These are phyloP conservation scores for Globisporangium okanoganense DNA, from an alignment of 352 stramenopile genomes.

Conservation along the genomic window DNA sequence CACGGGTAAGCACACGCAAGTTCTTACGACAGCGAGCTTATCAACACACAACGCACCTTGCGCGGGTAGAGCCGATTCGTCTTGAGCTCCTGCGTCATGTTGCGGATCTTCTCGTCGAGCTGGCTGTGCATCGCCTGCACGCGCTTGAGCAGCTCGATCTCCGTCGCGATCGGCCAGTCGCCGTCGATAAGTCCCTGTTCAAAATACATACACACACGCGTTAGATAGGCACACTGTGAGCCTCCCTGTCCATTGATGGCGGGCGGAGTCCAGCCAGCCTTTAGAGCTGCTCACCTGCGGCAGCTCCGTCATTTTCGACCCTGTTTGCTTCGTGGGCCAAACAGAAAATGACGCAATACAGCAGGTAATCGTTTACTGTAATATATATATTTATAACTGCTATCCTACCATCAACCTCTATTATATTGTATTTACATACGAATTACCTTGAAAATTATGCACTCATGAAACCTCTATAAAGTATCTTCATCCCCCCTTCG, in stretches of 20 bases:
- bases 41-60: constrained; percentile 16
- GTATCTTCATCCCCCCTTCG: not conserved
- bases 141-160: constrained; percentile 55
- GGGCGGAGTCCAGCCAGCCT: not conserved
- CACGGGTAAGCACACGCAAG: not conserved
- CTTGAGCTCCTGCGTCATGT: constrained; percentile 54
- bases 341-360: not conserved
- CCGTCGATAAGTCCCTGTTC: constrained; percentile 40
- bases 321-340: not conserved
- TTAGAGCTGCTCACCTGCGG: constrained; percentile 1
- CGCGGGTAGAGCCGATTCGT: constrained; percentile 55
- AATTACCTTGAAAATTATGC: no score
- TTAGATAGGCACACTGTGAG: not conserved
- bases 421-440: no score
- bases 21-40: not conserved
- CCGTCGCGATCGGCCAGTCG: constrained; percentile 48
- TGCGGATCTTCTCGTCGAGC: constrained; percentile 38
- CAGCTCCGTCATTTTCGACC: not conserved
- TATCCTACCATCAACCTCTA: no score
- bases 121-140: constrained; percentile 36
- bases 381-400: no score
- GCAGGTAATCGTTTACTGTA: no score
- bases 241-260: not conserved
- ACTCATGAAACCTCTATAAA: no score
- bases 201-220: not conserved